Base-by-base conservation (phyloP, 306 rosid species). In the Dalbergia cochinchinensis region DNA sequence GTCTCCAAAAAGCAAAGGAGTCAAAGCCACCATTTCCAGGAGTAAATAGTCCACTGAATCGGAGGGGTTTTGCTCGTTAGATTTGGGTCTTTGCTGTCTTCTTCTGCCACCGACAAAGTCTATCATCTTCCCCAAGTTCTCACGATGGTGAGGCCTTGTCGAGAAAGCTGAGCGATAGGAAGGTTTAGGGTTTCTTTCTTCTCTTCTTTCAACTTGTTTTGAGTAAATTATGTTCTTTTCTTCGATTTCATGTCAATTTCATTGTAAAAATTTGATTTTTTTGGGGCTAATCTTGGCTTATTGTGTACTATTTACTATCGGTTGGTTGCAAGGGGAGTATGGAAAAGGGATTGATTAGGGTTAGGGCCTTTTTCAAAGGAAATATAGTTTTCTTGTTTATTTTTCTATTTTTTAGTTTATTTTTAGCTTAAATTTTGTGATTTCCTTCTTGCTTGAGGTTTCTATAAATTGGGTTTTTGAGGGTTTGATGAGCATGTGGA, bases 211-310 rank as follows among this genome's bases (percentile, higher is more conserved):
- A 15, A 20, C 33, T 61, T 14, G 3, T 37, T 76, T 73, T 11
- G 7, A 70, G 42, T 83, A 10, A 69, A 57, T 51, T 65, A 9
- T 50, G 35, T 13, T 8, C 42, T 55, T 73, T 80, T 66, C 80
- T 65, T 73, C 62, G 22, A 50, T 37, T 84, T 75, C 19, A 37
- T 50, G 10, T 41, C 11, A 33, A 3, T 64, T 69, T 58, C 39
- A 69, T 42, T 57, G 31, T 60, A 5, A 60, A 70, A 51, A 4
- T n/a, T 26, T 50, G 4, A 11, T 50, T 70, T 54, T 67, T 11
- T 3, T 3, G 26, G 19, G 5, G 31, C 10, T 31, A 18, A 73
- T 11, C 20, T 69, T 68, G 18, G 79, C 65, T 16, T 12, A 26
- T 8, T 76, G 8, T 45, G 7, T 41, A 66, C 35, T 41, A 50